These are phyloP conservation scores for Brettanomyces bruxellensis DNA, from an alignment of 805 yeast genomes.

Conservation along the genomic window DNA sequence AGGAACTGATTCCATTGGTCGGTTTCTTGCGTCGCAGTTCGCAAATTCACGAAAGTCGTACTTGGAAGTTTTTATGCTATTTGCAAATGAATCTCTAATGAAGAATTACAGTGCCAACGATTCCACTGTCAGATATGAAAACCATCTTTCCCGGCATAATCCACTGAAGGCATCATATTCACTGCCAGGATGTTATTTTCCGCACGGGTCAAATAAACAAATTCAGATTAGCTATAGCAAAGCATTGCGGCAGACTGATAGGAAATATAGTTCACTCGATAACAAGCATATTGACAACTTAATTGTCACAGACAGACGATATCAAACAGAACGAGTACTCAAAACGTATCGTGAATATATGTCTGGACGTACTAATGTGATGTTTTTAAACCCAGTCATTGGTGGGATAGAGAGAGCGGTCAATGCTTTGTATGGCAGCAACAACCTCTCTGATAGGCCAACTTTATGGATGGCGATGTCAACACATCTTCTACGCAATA, in stretches of 20 bases:
- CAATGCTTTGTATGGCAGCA: constrained; percentile 2
- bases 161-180: constrained; percentile 4
- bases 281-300: constrained; percentile 2
- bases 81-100: not conserved
- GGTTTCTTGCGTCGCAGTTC: constrained; percentile 15
- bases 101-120: not conserved
- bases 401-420: constrained; percentile 11
- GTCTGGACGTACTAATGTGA: constrained; percentile 12
- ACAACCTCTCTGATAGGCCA: constrained; percentile 7
- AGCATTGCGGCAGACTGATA: not conserved
- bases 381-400: constrained; percentile 17
- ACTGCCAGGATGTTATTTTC: constrained; percentile 1
- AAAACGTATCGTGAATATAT: constrained; percentile 6
- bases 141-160: constrained; percentile 6
- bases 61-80: not conserved
- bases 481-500: constrained; percentile 12
- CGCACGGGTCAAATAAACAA: not conserved
- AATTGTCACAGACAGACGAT: constrained; percentile 1
- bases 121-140: constrained; percentile 7
- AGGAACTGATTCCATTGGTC: constrained; percentile 11
- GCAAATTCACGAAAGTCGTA: not conserved
- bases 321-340: not conserved
- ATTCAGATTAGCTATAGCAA: constrained; percentile 2
- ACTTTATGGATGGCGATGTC: constrained; percentile 14
- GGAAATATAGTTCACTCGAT: not conserved